Conservation (phyloP, 768 basidiomycete species). For the Tylopilus intermedius region DNA sequence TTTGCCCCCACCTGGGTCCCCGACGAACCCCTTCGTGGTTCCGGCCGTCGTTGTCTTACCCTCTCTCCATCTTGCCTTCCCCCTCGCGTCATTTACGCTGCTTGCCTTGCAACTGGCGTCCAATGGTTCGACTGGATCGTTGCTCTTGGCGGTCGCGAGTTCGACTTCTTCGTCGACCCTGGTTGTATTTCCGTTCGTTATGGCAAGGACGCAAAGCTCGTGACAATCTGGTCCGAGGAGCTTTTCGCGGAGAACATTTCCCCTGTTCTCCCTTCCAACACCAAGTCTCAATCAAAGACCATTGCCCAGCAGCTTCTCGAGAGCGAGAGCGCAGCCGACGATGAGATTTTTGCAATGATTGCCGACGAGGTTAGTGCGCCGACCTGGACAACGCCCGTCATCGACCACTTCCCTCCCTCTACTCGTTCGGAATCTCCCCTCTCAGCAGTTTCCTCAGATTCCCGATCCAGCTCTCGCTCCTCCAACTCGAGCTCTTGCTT, state of each 20-base stretch:
- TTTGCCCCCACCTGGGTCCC: conserved; percentile 65
- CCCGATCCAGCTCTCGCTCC: conserved; percentile 54
- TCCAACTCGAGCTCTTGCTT: conserved; percentile 70
- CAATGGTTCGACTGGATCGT: conserved; percentile 82
- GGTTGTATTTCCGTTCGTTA: conserved; percentile 69
- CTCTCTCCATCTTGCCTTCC: conserved; percentile 66
- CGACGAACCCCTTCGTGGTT: conserved; percentile 60
- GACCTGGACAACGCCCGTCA: conserved; percentile 63
- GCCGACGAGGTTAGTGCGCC: conserved; percentile 66
- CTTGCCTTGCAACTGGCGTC: conserved; percentile 63
- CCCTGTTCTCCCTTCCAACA: conserved; percentile 15
- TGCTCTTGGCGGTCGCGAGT: conserved; percentile 61
- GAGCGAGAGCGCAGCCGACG: conserved; percentile 66
- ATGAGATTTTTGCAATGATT: conserved; percentile 70
- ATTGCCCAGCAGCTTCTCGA: conserved; percentile 71
- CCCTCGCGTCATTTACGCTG: conserved; percentile 64
- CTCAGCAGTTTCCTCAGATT: conserved; percentile 50
- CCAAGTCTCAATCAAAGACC: conserved; percentile 44
- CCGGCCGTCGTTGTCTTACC: conserved; percentile 69
- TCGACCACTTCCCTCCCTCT: conserved; percentile 53
- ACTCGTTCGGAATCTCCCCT: conserved; percentile 53
- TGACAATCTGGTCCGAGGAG: conserved; percentile 68
- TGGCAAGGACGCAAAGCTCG: conserved; percentile 41
- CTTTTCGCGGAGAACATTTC: conserved; percentile 27
- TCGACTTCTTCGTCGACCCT: conserved; percentile 79